Base-by-base conservation (phyloP, 2,329 filamentous ascomycete species). In the Torrubiellomyces zombiae region DNA sequence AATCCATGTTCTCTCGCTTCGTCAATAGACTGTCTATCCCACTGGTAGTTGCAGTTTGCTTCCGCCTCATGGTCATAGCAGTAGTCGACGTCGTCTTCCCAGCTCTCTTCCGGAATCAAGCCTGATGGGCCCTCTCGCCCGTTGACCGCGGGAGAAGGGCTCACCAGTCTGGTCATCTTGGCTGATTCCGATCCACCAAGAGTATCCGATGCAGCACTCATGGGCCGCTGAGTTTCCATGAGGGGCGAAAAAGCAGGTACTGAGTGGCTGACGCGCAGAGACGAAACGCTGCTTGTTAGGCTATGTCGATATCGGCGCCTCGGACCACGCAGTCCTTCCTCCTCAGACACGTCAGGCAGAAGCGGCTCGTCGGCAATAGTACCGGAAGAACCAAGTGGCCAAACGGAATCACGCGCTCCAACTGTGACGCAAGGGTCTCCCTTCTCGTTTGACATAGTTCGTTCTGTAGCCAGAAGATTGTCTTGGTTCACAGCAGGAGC, bases 31-130 rank as follows among this genome's bases (percentile, higher is more conserved):
- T 58, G 51, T 10, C 63, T 60, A 29, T 71, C 66, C 70, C 70
- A 75, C 21, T 70, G 62, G 36, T 72, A 75, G 32, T 75, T 63
- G 39, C 67, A 75, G 43, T 75, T 57, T 6, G 69, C 71, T 42
- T 76, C 72, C 9, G 62, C 68, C 34, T 70, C 71, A 36, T 77
- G 67, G 34, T 75, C 70, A 38, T 77, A 77, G 40, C 67, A 75
- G 44, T 75, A 77, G 40, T 77, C 72, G 32, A 77, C 75, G 32
- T 69, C 69, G 26, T 74, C 69, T 38, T 77, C 72, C 72, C 72
- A 77, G 35, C 53, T 71, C 36, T 61, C 58, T 6, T 48, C 47
- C 13, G n/a, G n/a, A 43, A 36, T n/a, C 48, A 32, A 4, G 32
- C 27, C 3, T 53, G 47, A n/a, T 38, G 38, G 9, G 27, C 36